These are phyloP conservation scores for Saprolegnia parasitica DNA, from an alignment of 352 stramenopile species.

Conservation along the genomic window DNA sequence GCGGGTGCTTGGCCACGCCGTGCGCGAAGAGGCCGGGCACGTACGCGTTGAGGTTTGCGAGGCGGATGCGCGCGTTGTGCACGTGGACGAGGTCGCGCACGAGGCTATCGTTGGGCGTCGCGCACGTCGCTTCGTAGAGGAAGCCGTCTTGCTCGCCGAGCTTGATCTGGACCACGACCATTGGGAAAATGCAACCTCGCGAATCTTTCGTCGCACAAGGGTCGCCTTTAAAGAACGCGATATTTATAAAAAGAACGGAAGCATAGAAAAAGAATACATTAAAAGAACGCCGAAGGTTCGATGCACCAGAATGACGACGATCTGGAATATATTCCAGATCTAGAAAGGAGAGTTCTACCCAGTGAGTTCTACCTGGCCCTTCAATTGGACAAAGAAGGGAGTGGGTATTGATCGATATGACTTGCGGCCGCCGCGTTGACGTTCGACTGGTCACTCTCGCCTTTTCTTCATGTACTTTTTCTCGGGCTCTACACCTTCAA, in stretches of 20 bases:
- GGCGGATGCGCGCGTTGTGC: constrained; percentile 74
- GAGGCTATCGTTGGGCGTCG: constrained; percentile 75
- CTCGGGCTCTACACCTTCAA: no score
- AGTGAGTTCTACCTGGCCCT: no score
- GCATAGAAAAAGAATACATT: no score
- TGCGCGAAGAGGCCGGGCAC: constrained; percentile 73
- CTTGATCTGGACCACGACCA: constrained; percentile 90
- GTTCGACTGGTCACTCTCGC: no score
- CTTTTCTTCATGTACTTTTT: background rate
- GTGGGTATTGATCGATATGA: no score
- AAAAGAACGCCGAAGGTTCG: no score
- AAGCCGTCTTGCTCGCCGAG: constrained; percentile 86
- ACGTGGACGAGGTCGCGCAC: constrained; percentile 78
- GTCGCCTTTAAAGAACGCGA: background rate
- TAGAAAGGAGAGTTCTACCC: no score
- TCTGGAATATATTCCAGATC: no score
- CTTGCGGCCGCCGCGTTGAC: no score
- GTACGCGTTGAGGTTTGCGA: constrained; percentile 67
- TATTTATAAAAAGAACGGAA: background rate
- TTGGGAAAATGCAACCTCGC: constrained; percentile 30
- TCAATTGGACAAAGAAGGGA: no score
- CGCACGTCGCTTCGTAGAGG: constrained; percentile 79
- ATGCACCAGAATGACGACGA: no score
- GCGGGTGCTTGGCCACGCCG: constrained; percentile 78
- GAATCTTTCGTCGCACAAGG: background rate